phyloP scores from a whole-genome alignment of 352 stramenopile species.

The Globisporangium abappressorium region DNA sequence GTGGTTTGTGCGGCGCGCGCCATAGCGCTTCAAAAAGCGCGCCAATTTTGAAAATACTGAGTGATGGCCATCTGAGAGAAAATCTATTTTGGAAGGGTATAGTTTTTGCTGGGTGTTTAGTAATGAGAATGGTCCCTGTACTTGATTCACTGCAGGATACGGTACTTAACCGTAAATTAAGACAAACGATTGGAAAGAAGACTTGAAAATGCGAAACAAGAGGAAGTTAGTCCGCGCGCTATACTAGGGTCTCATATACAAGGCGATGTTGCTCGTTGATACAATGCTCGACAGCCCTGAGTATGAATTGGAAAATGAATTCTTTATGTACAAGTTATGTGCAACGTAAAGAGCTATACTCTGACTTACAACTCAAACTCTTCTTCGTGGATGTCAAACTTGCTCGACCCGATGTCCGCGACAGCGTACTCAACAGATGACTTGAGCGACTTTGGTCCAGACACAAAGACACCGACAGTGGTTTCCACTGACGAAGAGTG shows the following conservation, averaged over 20 bases:
- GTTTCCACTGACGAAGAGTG: neutral
- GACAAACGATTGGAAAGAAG: neutral
- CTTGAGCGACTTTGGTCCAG: conserved; percentile 21
- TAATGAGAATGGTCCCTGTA: too few species aligned
- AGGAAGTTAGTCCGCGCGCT: neutral
- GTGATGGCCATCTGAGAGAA: too few species aligned
- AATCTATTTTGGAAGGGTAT: too few species aligned
- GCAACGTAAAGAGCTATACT: neutral
- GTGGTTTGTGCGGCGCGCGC: too few species aligned
- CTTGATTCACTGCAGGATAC: too few species aligned
- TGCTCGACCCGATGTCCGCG: conserved; percentile 15
- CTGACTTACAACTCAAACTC: conserved; percentile 25
- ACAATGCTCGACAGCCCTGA: neutral
- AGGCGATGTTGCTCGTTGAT: too few species aligned
- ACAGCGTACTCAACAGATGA: conserved; percentile 12
- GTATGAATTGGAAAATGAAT: neutral
- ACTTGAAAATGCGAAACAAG: neutral
- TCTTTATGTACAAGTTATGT: neutral
- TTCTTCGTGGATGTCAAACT: conserved; percentile 25
- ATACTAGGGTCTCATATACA: too few species aligned
- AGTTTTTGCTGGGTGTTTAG: too few species aligned
- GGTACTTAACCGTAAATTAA: neutral
- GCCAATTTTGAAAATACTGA: too few species aligned
- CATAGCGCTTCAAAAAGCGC: too few species aligned
- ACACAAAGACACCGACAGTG: conserved; percentile 21